Evolutionary conservation across 2,329 filamentous ascomycete species (phyloP).

Genomic region (Verruconis gallopava): DNA sequence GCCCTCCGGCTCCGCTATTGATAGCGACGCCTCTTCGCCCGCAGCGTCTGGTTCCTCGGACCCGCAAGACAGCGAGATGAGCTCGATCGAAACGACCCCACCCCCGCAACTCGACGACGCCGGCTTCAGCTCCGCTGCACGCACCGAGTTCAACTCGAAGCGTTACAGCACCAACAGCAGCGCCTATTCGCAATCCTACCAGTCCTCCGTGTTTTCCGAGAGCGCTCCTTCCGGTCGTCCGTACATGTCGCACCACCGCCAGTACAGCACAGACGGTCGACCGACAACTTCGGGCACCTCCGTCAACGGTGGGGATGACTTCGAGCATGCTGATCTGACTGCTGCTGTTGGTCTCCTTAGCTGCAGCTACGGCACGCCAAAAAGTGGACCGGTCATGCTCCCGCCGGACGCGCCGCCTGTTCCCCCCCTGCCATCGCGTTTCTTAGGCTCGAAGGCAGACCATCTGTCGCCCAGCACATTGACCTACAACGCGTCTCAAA

Average conservation of each 20-base stretch:
- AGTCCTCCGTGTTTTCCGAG: slow-evolving; percentile 51
- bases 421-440: slow-evolving; percentile 72
- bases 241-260: slow-evolving; percentile 48
- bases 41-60: slow-evolving; percentile 72
- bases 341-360: slow-evolving; percentile 82
- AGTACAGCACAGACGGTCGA: slow-evolving; percentile 60
- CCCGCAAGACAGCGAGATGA: slow-evolving; percentile 56
- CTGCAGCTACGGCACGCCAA: slow-evolving; percentile 78
- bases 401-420: slow-evolving; percentile 71
- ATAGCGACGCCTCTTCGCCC: slow-evolving; percentile 76
- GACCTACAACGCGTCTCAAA: slow-evolving; percentile 37
- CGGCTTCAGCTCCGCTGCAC: neutral
- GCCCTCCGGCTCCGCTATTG: slow-evolving; percentile 47
- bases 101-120: slow-evolving; percentile 49
- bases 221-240: slow-evolving; percentile 40
- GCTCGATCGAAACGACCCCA: slow-evolving; percentile 86
- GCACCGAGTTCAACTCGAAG: slow-evolving; percentile 17
- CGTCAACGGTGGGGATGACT: slow-evolving; percentile 53
- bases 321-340: slow-evolving; percentile 63
- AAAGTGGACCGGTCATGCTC: slow-evolving; percentile 49
- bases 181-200: slow-evolving; percentile 61
- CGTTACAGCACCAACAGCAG: slow-evolving; percentile 36
- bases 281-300: slow-evolving; percentile 57
- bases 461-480: slow-evolving; percentile 48
- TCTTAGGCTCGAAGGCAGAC: slow-evolving; percentile 45